phyloP scores from a whole-genome alignment of 2,329 filamentous ascomycete genomes.

The Stenocarpella maydis region DNA sequence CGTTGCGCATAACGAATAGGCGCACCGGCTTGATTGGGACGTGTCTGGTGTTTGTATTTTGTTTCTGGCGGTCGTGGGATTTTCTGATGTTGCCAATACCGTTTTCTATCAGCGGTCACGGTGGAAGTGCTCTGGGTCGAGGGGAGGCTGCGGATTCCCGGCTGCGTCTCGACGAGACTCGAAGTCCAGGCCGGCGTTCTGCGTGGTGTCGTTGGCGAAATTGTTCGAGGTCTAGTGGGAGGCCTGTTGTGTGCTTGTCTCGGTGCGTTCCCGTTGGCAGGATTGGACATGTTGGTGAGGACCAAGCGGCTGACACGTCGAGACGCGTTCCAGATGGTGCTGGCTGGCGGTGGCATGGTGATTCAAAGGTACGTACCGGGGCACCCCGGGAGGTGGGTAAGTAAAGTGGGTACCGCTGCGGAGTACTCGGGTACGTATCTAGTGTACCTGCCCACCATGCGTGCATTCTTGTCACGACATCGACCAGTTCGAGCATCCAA shows the following conservation, averaged over 20 bases:
- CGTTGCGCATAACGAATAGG: constrained; percentile 28
- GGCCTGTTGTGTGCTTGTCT: constrained; percentile 7
- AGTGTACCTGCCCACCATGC: background rate
- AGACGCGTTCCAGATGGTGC: background rate
- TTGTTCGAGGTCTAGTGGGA: background rate
- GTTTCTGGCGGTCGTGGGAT: constrained; percentile 26
- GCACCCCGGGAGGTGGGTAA: no score
- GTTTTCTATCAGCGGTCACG: constrained; percentile 26
- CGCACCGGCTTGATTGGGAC: constrained; percentile 22
- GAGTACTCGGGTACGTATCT: no score
- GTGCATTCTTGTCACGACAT: background rate
- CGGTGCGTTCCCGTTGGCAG: no score
- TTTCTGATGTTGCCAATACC: constrained; percentile 32
- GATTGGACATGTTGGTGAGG: background rate
- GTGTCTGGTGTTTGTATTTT: constrained; percentile 22
- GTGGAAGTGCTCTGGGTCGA: constrained; percentile 1
- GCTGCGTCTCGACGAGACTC: constrained; percentile 10
- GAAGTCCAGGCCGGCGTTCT: background rate
- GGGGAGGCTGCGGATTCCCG: constrained; percentile 8
- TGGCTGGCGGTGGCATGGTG: background rate
- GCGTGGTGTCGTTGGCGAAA: background rate
- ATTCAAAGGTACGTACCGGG: no score
- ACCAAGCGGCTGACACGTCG: background rate
- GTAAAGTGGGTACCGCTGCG: no score
- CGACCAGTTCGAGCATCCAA: background rate